These are phyloP conservation scores for Batkoa obscura DNA, from an alignment of 371 early-diverging fungal genomes.

Conservation along the genomic window DNA sequence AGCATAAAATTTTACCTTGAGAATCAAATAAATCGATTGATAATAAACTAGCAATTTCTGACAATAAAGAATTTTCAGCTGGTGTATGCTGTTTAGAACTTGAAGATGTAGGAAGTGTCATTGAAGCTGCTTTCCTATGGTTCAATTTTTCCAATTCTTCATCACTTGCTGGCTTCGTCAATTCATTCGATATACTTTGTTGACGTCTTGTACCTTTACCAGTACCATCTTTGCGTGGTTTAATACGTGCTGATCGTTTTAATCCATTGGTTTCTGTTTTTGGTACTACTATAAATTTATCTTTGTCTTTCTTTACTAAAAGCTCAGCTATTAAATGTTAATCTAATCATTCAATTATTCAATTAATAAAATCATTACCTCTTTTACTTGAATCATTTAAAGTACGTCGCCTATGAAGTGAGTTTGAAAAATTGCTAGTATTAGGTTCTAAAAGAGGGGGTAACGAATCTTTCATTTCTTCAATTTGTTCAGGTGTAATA, in stretches of 20 bases:
- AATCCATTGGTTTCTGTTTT: neutral
- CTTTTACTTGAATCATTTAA: neutral
- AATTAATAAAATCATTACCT: neutral
- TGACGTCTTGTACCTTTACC: neutral
- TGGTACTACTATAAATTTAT: neutral
- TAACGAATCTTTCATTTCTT: constrained; percentile 5
- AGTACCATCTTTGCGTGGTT: neutral
- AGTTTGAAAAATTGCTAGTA: neutral
- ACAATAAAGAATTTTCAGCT: too few relatives aligned
- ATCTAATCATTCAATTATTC: neutral
- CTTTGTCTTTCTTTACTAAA: constrained; percentile 5
- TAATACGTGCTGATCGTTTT: neutral
- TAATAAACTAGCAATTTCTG: too few relatives aligned
- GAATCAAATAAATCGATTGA: too few relatives aligned
- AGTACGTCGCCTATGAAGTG: neutral
- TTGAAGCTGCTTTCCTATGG: too few relatives aligned
- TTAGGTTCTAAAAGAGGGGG: neutral
- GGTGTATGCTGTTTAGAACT: too few relatives aligned
- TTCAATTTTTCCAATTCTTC: too few relatives aligned
- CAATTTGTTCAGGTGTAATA: constrained; percentile 13
- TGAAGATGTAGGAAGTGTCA: too few relatives aligned
- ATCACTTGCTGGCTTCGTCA: too few relatives aligned
- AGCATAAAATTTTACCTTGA: too few relatives aligned
- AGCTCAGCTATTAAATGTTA: constrained; percentile 5
- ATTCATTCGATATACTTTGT: neutral